Evolutionary conservation across 2,329 filamentous ascomycete species (phyloP), one percentile per base, ranked within the genome.

Genomic region (Phyllosticta citrichinensis): DNA sequence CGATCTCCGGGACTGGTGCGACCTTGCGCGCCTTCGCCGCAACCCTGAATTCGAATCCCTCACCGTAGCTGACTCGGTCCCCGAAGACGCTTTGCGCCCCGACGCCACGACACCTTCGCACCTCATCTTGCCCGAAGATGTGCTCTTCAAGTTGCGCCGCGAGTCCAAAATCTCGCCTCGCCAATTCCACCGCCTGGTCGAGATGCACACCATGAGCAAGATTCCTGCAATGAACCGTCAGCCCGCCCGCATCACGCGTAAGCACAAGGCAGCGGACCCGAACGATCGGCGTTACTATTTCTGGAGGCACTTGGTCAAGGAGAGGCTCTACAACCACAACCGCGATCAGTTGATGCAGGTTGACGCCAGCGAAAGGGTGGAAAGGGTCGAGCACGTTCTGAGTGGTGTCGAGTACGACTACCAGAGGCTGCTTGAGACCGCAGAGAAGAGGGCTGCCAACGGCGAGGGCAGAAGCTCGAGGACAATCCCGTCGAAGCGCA

Each of bases 261-360:
- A 73, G 67, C 73, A 70, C 53, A 76, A 67, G 67, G 76, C 81
- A 0, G 81, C 80, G 2, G 80, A 81, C 61, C 78, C 77, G 53
- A 81, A 87, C 65, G 80, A 84, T 65, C 80, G 86, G 25, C 78
- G 81, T 57, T 88, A 88, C 70, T 82, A 80, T 64, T 80, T 90
- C 53, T 95, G 88, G 88, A 79, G 86, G 30, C 73, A 93, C 24
- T 78, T 89, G 52, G 83, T 87, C n/a, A 94, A 94, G 75, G 83
- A 89, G 67, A 79, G 90, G 40, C 77, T 95, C 3, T 91, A 89
- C 70, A 80, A 83, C 53, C 87, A 91, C 67, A 93, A 94, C 68
- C 81, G 81, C 62, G 87, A 92, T 66, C 74, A 82, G 2, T 78
- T 95, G 12, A 81, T 83, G 47, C 86, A 92, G 72, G 75, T 93